Conservation (phyloP, 352 stramenopile genomes). For the Globisporangium canariense region DNA sequence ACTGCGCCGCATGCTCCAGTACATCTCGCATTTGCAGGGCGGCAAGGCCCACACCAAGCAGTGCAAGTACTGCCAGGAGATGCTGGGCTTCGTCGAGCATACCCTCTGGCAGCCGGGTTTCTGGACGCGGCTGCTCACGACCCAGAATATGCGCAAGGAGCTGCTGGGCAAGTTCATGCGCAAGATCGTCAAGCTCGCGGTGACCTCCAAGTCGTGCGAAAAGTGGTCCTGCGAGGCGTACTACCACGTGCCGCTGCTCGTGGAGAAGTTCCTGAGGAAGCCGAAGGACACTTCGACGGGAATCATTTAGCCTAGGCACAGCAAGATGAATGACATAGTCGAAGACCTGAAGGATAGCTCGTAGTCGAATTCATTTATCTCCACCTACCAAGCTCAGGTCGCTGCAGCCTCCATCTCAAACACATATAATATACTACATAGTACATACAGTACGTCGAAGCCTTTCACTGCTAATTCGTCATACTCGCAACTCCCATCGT, state of each 20-base stretch:
- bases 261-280: conserved; percentile 10
- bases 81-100: conserved; percentile 7
- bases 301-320: not conserved
- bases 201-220: conserved; percentile 2
- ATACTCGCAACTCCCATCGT: too few species aligned
- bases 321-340: too few species aligned
- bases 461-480: too few species aligned
- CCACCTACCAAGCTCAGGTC: too few species aligned
- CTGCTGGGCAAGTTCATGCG: conserved; percentile 9
- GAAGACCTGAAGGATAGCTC: too few species aligned
- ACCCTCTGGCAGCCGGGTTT: conserved; percentile 8
- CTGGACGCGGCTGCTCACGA: conserved; percentile 8
- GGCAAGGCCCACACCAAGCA: conserved; percentile 7
- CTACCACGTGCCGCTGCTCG: conserved; percentile 12
- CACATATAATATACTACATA: too few species aligned
- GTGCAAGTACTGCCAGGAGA: conserved; percentile 4
- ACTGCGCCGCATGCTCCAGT: conserved; percentile 10
- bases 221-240: not conserved
- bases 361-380: too few species aligned
- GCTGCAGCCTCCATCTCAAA: too few species aligned
- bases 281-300: not conserved
- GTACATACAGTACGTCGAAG: too few species aligned
- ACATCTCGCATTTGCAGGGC: conserved; percentile 5
- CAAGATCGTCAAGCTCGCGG: conserved; percentile 7
- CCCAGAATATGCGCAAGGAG: conserved; percentile 6